These are phyloP conservation scores for Marchantia paleacea DNA, from an alignment of 225 moss, liverwort and hornwort genomes.

Conservation along the genomic window DNA sequence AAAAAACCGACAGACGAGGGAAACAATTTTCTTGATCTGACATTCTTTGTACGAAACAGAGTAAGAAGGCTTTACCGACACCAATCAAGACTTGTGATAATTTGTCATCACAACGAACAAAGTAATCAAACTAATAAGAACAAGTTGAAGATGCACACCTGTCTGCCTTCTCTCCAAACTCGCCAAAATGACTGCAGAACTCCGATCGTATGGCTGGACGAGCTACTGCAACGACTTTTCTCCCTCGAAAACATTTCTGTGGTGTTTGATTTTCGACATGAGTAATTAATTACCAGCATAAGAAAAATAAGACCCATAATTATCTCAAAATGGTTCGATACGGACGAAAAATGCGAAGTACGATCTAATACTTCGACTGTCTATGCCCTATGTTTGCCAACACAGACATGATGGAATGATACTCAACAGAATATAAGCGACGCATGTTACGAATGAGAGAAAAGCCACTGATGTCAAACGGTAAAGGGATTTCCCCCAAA, in stretches of 20 bases:
- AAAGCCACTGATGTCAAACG: too few relatives aligned
- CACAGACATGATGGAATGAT: too few relatives aligned
- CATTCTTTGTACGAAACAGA: not conserved
- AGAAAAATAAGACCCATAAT: not conserved
- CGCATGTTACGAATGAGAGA: too few relatives aligned
- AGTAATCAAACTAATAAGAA: not conserved
- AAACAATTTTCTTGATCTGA: not conserved
- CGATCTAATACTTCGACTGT: too few relatives aligned
- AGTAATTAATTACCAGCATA: not conserved
- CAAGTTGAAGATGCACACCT: conserved; percentile 40
- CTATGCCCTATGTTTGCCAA: too few relatives aligned
- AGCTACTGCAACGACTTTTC: conserved; percentile 64
- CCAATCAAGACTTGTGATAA: not conserved
- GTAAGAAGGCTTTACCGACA: not conserved
- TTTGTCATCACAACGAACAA: not conserved
- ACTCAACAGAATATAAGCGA: too few relatives aligned
- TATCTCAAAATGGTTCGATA: too few relatives aligned
- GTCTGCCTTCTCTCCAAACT: conserved; percentile 79
- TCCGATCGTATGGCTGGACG: conserved; percentile 73
- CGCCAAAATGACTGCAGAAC: conserved; percentile 82
- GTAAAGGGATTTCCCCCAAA: too few relatives aligned
- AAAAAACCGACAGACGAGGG: not conserved
- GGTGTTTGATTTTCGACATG: not conserved
- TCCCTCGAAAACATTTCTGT: conserved; percentile 88
- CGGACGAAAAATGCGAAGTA: too few relatives aligned